These are phyloP conservation scores for Toxoplasma gondii DNA, from an alignment of 169 alveolate species.

Conservation along the genomic window DNA sequence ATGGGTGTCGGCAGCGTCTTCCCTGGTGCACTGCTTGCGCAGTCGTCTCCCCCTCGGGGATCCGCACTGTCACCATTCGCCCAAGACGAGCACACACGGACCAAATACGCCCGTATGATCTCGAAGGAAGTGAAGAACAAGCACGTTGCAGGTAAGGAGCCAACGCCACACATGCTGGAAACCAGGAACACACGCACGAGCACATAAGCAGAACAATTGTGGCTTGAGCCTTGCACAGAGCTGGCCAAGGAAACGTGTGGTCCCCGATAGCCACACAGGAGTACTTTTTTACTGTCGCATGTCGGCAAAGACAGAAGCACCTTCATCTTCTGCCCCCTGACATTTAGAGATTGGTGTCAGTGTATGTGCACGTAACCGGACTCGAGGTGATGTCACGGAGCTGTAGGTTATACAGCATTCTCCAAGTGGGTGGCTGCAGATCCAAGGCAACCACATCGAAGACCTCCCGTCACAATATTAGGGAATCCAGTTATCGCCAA, in stretches of 20 bases:
- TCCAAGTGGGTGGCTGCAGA: too few species aligned
- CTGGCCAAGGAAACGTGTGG: neutral
- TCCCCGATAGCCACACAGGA: neutral
- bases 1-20: neutral
- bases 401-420: too few species aligned
- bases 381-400: neutral
- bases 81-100: neutral
- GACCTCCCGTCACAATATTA: too few species aligned
- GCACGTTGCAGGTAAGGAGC: slow-evolving; percentile 69
- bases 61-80: neutral
- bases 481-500: too few species aligned
- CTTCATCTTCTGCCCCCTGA: neutral
- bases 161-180: slow-evolving; percentile 55
- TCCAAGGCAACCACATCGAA: too few species aligned
- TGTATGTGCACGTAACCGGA: neutral
- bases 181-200: neutral
- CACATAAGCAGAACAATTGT: too few species aligned
- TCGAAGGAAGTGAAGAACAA: slow-evolving; percentile 62
- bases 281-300: too few species aligned
- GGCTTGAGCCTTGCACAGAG: neutral
- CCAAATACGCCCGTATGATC: neutral
- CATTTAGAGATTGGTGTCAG: neutral
- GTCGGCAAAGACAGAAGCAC: neutral
- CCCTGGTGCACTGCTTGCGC: neutral
- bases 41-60: neutral